These are phyloP conservation scores for Fremontodendron californicum DNA, from an alignment of 345 rosid genomes.

Conservation along the genomic window DNA sequence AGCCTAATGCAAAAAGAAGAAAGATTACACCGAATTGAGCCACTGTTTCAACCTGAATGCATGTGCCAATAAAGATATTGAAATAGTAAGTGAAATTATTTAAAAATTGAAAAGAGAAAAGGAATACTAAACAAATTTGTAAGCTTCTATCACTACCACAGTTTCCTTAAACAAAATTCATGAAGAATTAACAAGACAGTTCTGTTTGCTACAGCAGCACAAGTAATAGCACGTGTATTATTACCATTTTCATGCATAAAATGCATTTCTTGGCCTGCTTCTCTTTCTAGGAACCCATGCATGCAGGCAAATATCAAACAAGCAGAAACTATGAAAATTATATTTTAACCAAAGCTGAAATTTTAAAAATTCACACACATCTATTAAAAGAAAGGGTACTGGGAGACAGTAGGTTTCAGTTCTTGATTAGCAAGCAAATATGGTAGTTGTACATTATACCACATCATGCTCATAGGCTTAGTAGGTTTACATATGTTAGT, in stretches of 20 bases:
- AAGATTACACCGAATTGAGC: constrained; percentile 99
- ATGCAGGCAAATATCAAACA: not conserved
- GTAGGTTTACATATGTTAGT: not conserved
- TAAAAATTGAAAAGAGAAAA: not conserved
- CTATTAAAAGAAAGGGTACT: not conserved
- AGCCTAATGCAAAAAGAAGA: constrained; percentile 91
- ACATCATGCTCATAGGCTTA: not conserved
- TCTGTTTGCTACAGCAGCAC: not conserved
- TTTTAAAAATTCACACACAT: not conserved
- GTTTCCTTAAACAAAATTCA: not conserved
- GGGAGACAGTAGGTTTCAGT: not conserved
- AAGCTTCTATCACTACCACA: not conserved
- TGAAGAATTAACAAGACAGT: not conserved
- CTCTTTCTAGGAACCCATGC: not conserved
- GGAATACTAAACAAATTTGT: not conserved
- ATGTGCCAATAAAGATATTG: constrained; percentile 13
- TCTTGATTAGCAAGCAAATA: not conserved
- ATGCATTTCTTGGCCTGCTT: not conserved
- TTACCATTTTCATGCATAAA: constrained; percentile 3
- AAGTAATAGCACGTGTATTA: not conserved
- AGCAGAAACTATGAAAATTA: not conserved
- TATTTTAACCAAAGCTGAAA: not conserved
- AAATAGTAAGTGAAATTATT: not conserved
- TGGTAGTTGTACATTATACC: not conserved
- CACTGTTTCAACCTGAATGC: constrained; percentile 81